A percentile compares a stretch with the other conserved stretches of the same genome.
Conservation (phyloP, 192 early-diverging fungal genomes). For the Coemansia sp. region DNA sequence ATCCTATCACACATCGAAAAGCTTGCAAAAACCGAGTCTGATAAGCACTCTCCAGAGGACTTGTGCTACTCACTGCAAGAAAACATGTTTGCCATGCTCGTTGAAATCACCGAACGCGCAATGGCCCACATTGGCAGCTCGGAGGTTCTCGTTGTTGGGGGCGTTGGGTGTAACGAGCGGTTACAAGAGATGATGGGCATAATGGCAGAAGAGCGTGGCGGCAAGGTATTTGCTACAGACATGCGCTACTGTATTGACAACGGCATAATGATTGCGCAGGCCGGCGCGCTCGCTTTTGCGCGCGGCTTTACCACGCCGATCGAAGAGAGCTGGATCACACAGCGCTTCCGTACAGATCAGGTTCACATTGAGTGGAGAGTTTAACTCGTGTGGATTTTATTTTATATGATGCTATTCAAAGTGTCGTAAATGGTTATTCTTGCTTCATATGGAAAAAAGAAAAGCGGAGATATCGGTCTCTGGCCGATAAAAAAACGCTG, state of each 20-base stretch:
- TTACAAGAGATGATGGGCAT: constrained; percentile 98
- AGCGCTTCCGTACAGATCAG: constrained; percentile 88
- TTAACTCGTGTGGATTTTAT: constrained; percentile 12
- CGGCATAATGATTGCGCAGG: constrained; percentile 99
- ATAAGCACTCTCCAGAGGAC: constrained; percentile 74
- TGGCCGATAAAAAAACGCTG: too few species aligned
- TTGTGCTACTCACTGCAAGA: constrained; percentile 98
- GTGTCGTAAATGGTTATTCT: background rate
- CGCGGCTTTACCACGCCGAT: constrained; percentile 81
- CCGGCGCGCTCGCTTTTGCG: constrained; percentile 82
- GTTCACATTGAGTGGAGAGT: constrained; percentile 80
- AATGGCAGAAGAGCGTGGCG: constrained; percentile 89
- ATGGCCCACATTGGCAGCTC: constrained; percentile 95
- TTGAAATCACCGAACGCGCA: constrained; percentile 98
- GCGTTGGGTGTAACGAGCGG: constrained; percentile 94
- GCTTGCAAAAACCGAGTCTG: constrained; percentile 63
- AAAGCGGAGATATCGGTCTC: background rate
- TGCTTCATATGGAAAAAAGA: background rate
- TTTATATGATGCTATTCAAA: background rate
- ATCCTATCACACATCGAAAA: constrained; percentile 90
- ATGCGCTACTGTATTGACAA: constrained; percentile 98
- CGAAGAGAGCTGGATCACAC: constrained; percentile 88
- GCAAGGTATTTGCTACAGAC: constrained; percentile 92
- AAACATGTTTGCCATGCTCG: constrained; percentile 98
- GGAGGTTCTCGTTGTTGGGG: constrained; percentile 95